Conservation (phyloP, 495 filamentous ascomycete species). For the Astrothelium subdiscretum region DNA sequence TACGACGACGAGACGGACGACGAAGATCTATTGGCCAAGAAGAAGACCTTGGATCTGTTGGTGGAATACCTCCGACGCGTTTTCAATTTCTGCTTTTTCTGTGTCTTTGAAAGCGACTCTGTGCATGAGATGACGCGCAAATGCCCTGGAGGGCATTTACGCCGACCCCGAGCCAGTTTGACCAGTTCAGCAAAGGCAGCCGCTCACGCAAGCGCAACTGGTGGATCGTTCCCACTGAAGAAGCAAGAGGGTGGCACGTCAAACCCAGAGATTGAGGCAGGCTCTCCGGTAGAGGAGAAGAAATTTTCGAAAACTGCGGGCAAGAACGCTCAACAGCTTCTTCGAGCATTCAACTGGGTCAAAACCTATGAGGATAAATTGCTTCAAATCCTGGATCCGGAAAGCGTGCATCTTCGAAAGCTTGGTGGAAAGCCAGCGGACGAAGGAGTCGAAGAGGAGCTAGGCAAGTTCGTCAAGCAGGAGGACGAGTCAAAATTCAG, state of each 20-base stretch:
- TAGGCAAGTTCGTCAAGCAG: constrained; percentile 81
- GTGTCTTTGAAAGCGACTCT: constrained; percentile 95
- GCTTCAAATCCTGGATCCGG: constrained; percentile 79
- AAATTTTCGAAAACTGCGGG: constrained; percentile 43
- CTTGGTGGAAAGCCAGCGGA: constrained; percentile 81
- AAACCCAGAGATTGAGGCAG: constrained; percentile 40
- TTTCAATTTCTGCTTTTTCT: constrained; percentile 99
- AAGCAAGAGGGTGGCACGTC: constrained; percentile 40
- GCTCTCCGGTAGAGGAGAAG: constrained; percentile 50
- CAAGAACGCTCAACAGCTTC: constrained; percentile 81
- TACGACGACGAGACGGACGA: constrained; percentile 81
- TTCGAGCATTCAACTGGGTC: constrained; percentile 98
- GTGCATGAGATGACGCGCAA: constrained; percentile 91
- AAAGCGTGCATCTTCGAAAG: constrained; percentile 72
- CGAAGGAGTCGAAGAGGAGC: constrained; percentile 75
- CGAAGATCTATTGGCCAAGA: constrained; percentile 77
- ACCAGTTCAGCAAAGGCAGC: constrained; percentile 72
- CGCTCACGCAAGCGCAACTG: constrained; percentile 68
- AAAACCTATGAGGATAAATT: constrained; percentile 97
- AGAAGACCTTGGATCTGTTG: constrained; percentile 90
- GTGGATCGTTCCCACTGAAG: constrained; percentile 69
- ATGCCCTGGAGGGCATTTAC: constrained; percentile 91
- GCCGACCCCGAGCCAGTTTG: constrained; percentile 72
- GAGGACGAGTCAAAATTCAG: constrained; percentile 94
- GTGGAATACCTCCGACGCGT: constrained; percentile 95